phyloP scores from a whole-genome alignment of 208 protist species.

The Acanthamoeba royreba region DNA sequence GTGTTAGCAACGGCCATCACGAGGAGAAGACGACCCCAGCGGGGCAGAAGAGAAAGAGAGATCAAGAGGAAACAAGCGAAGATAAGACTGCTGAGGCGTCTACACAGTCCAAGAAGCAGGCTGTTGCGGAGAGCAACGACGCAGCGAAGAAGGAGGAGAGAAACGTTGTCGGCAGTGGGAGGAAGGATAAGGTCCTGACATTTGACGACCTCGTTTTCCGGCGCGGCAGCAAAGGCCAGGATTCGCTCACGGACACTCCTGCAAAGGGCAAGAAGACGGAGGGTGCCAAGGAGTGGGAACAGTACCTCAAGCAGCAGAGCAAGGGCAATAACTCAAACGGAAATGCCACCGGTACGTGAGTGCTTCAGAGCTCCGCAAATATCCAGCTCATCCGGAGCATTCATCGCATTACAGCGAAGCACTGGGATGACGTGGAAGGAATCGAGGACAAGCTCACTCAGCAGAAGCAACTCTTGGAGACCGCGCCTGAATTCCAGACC shows the following conservation, averaged over 20 bases:
- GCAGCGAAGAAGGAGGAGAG: not conserved
- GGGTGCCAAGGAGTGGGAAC: conserved; percentile 34
- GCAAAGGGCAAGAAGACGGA: not conserved
- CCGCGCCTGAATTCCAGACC: not conserved
- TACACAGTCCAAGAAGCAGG: not conserved
- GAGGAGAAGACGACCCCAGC: not conserved
- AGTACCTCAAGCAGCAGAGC: not conserved
- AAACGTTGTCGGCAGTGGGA: not conserved
- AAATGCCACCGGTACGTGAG: conserved; percentile 2
- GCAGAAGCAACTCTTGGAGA: not conserved
- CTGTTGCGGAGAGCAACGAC: not conserved
- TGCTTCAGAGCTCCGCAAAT: too few relatives aligned
- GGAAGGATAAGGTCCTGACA: not conserved
- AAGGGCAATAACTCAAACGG: not conserved
- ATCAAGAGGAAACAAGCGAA: not conserved
- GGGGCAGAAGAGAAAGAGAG: not conserved
- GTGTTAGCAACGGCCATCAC: too few relatives aligned
- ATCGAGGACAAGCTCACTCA: not conserved
- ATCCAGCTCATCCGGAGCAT: too few relatives aligned
- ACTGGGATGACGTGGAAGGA: not conserved
- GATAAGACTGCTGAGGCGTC: not conserved
- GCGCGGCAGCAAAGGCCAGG: not conserved
- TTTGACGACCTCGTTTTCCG: conserved; percentile 18
- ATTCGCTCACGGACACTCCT: not conserved
- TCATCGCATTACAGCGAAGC: not conserved